phyloP scores from a whole-genome alignment of 176 grass and related monocot species.

The Eleusine indica region DNA sequence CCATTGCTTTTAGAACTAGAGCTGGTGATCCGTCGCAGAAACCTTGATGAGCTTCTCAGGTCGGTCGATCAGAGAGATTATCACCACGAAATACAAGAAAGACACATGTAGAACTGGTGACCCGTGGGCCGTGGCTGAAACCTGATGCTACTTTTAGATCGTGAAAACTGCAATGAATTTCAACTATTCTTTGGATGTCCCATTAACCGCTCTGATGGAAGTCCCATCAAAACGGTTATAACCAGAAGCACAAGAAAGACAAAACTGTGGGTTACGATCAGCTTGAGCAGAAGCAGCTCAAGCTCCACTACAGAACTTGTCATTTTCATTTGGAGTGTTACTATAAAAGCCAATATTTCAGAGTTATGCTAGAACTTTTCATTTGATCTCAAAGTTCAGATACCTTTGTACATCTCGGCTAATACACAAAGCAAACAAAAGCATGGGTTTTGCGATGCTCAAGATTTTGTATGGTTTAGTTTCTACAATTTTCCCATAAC shows the following conservation, averaged over 20 bases:
- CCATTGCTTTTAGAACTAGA: conserved; percentile 14
- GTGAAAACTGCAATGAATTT: no score
- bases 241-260: neutral
- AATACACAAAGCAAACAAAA: conserved; percentile 30
- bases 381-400: conserved; percentile 24
- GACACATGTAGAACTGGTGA: no score
- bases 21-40: neutral
- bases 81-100: no score
- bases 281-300: conserved; percentile 16
- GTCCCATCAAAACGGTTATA: no score
- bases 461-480: conserved; percentile 29
- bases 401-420: conserved; percentile 34
- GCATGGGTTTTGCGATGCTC: neutral
- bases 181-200: no score
- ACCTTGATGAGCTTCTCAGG: no score
- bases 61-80: neutral
- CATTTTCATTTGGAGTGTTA: neutral
- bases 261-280: neutral
- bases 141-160: no score
- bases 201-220: no score
- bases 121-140: no score
- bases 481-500: neutral
- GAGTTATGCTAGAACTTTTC: conserved; percentile 21
- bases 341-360: conserved; percentile 18
- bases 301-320: conserved; percentile 1